phyloP scores from a whole-genome alignment of 345 rosid genomes.

The Rubroshorea leprosula region DNA sequence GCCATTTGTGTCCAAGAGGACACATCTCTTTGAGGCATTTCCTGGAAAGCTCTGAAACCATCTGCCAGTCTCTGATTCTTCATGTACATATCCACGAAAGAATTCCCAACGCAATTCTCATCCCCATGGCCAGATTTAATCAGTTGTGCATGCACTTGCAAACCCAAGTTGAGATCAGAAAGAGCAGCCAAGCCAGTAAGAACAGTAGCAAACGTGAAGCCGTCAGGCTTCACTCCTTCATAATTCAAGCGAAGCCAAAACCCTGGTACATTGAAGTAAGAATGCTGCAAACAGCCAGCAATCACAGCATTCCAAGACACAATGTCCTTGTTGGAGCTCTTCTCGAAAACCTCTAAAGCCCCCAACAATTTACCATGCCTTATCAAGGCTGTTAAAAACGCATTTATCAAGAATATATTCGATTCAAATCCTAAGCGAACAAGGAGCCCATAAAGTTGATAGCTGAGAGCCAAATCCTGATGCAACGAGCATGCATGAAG shows the following conservation, averaged over 20 bases:
- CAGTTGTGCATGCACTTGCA: constrained; percentile 46
- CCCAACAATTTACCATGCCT: constrained; percentile 33
- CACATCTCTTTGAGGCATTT: constrained; percentile 35
- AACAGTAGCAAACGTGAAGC: too few relatives aligned
- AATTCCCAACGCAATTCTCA: too few relatives aligned
- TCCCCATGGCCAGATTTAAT: too few relatives aligned
- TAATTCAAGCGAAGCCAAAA: constrained; percentile 37
- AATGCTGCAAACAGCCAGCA: too few relatives aligned
- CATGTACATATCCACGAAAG: too few relatives aligned
- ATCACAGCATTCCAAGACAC: too few relatives aligned
- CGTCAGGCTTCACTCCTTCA: constrained; percentile 46
- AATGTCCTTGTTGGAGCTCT: constrained; percentile 26
- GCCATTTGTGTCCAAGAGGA: constrained; percentile 51
- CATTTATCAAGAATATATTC: constrained; percentile 37
- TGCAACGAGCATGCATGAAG: too few relatives aligned
- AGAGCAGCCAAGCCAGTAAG: constrained; percentile 38
- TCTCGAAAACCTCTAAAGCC: constrained; percentile 34
- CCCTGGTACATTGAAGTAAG: too few relatives aligned
- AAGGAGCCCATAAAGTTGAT: constrained; percentile 28
- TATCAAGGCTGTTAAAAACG: too few relatives aligned
- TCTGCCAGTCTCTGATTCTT: too few relatives aligned
- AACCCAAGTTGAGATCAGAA: constrained; percentile 33
- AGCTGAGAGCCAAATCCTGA: too few relatives aligned
- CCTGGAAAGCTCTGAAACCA: too few relatives aligned
- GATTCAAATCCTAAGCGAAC: constrained; percentile 34